These are phyloP conservation scores for Penicillium chermesinum DNA, from an alignment of 495 filamentous ascomycete species.

Conservation along the genomic window DNA sequence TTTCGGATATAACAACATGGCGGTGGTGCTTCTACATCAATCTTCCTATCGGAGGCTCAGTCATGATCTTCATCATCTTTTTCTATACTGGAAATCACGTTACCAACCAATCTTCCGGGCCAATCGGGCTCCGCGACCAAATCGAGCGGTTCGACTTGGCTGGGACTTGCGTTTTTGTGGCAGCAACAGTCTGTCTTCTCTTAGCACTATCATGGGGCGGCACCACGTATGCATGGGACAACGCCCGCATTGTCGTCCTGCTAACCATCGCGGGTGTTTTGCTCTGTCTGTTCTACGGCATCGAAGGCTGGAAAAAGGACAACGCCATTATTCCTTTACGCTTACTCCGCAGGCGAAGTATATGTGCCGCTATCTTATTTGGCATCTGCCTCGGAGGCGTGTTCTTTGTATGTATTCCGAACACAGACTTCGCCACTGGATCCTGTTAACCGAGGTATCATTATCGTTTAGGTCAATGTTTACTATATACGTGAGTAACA, in stretches of 20 bases:
- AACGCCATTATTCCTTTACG: conserved; percentile 4
- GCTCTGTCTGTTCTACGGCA: not conserved
- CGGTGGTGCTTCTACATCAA: conserved; percentile 8
- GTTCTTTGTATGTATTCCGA: not conserved
- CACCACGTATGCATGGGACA: conserved; percentile 1
- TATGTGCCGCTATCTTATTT: conserved; percentile 1
- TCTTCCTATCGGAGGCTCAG: not conserved
- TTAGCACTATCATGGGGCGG: conserved; percentile 4
- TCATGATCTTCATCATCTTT: conserved; percentile 1
- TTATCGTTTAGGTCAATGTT: not conserved
- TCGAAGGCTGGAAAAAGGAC: conserved; percentile 3
- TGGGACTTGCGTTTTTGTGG: not conserved
- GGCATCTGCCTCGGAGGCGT: conserved; percentile 2
- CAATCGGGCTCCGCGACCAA: not conserved
- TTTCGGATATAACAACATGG: conserved; percentile 3
- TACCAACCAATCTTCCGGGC: not conserved
- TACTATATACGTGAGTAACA: not conserved
- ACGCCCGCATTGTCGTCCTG: conserved; percentile 1
- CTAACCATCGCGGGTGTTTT: not conserved
- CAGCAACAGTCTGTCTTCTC: conserved; percentile 3
- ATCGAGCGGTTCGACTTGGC: conserved; percentile 2
- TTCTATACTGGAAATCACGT: not conserved
- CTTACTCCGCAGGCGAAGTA: conserved; percentile 1
- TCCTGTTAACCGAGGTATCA: not conserved
- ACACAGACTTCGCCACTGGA: not conserved